A percentile compares a stretch with the other conserved stretches of the same genome.
Evolutionary conservation across 2,329 filamentous ascomycete genomes (phyloP).

Genomic region (Fusarium irregulare): DNA sequence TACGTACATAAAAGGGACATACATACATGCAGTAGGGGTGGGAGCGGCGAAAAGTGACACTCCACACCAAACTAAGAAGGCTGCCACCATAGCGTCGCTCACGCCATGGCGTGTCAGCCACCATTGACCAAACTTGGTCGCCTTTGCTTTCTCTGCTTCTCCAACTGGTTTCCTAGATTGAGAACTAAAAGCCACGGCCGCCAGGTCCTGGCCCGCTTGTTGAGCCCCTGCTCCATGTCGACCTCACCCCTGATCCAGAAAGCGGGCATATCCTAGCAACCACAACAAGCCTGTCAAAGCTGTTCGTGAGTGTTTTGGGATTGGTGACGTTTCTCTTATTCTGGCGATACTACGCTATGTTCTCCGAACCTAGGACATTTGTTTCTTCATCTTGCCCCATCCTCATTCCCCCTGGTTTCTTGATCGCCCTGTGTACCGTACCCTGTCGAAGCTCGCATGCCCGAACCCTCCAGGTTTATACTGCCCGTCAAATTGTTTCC

Average conservation of each 20-base stretch:
- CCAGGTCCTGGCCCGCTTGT: constrained; percentile 40
- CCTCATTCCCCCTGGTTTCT: constrained; percentile 41
- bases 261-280: constrained; percentile 43
- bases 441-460: constrained; percentile 48
- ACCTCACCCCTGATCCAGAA: constrained; percentile 41
- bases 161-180: constrained; percentile 45
- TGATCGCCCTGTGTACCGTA: constrained; percentile 48
- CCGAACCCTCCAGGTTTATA: constrained; percentile 46
- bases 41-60: constrained; percentile 32
- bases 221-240: constrained; percentile 44
- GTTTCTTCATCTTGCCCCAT: constrained; percentile 46
- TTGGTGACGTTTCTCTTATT: constrained; percentile 45
- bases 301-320: constrained; percentile 36
- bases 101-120: constrained; percentile 41
- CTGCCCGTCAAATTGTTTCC: constrained; percentile 47
- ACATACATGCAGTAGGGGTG: constrained; percentile 23
- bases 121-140: constrained; percentile 20
- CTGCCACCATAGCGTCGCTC: constrained; percentile 13
- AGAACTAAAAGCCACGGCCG: constrained; percentile 42
- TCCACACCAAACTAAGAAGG: constrained; percentile 32
- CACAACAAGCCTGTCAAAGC: constrained; percentile 46
- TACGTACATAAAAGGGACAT: constrained; percentile 27
- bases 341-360: constrained; percentile 41
- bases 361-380: constrained; percentile 41
- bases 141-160: constrained; percentile 24